A percentile compares a stretch with the other conserved stretches of the same genome.
Evolutionary conservation across 129 eudicot genomes (phyloP).

Genomic region (Deinandra increscens): DNA sequence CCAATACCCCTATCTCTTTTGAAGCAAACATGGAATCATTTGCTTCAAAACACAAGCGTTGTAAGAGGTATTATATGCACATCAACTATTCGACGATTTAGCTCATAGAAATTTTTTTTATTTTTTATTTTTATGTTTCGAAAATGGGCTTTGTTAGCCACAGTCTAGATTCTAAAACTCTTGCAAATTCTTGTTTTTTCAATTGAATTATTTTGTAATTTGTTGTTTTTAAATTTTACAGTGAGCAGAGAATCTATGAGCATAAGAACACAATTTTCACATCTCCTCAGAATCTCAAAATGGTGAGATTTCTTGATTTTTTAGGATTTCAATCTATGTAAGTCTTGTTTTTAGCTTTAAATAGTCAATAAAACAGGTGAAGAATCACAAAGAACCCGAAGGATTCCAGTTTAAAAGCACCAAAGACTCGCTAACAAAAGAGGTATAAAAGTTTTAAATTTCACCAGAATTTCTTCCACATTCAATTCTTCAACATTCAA

Average conservation of each 20-base stretch:
- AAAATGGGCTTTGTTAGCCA: not conserved
- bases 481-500: not conserved
- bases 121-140: not conserved
- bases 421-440: slow-evolving; percentile 42
- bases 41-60: slow-evolving; percentile 34
- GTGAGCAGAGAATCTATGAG: slow-evolving; percentile 37
- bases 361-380: slow-evolving; percentile 38
- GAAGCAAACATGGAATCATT: slow-evolving; percentile 35
- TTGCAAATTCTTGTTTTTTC: not conserved
- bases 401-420: slow-evolving; percentile 37
- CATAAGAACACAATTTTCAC: slow-evolving; percentile 27
- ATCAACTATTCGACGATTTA: slow-evolving; percentile 19
- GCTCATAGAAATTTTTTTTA: not conserved
- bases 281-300: slow-evolving; percentile 25
- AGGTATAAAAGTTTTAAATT: slow-evolving; percentile 33
- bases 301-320: slow-evolving; percentile 28
- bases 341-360: slow-evolving; percentile 13
- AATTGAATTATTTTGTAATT: not conserved
- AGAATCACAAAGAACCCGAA: slow-evolving; percentile 29
- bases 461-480: not conserved
- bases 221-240: slow-evolving; percentile 32
- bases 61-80: slow-evolving; percentile 31
- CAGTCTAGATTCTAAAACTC: not conserved
- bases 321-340: not conserved
- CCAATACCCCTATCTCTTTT: slow-evolving; percentile 24